These are phyloP conservation scores for Ophiocordyceps camponoti-rufipedis DNA, from an alignment of 2,329 filamentous ascomycete genomes.

Conservation along the genomic window DNA sequence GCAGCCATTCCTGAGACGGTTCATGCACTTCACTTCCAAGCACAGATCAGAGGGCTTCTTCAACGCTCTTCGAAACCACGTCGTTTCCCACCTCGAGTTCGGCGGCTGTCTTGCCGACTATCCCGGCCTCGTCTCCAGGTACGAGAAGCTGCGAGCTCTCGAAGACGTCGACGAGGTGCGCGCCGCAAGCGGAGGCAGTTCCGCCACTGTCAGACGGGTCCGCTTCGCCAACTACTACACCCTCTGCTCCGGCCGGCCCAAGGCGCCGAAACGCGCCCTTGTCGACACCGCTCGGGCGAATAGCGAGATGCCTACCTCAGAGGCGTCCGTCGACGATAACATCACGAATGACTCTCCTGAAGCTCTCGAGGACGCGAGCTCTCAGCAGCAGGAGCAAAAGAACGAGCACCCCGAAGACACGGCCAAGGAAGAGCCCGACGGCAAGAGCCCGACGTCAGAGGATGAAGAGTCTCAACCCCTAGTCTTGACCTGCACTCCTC, in stretches of 20 bases:
- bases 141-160: conserved; percentile 48
- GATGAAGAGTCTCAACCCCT: neutral
- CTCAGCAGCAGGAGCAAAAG: too few species aligned
- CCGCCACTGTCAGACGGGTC: conserved; percentile 29
- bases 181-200: conserved; percentile 5
- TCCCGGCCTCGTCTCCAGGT: conserved; percentile 47
- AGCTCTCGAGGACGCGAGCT: too few species aligned
- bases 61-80: conserved; percentile 51
- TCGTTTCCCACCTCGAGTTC: conserved; percentile 71
- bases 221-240: conserved; percentile 87
- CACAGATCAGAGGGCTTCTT: conserved; percentile 53
- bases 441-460: neutral
- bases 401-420: neutral
- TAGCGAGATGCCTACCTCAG: neutral
- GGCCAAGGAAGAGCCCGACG: neutral
- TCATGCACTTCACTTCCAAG: conserved; percentile 66
- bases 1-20: conserved; percentile 47
- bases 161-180: conserved; percentile 48
- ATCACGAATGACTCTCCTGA: too few species aligned
- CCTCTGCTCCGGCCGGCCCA: conserved; percentile 56
- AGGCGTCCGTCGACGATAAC: neutral
- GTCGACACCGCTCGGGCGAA: neutral
- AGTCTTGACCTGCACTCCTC: neutral
- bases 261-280: conserved; percentile 13
- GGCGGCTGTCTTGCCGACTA: conserved; percentile 67